A percentile compares a stretch with the other conserved stretches of the same genome.
These are phyloP conservation scores for Podaxis mareebaensis DNA, from an alignment of 768 basidiomycete genomes.

Conservation along the genomic window DNA sequence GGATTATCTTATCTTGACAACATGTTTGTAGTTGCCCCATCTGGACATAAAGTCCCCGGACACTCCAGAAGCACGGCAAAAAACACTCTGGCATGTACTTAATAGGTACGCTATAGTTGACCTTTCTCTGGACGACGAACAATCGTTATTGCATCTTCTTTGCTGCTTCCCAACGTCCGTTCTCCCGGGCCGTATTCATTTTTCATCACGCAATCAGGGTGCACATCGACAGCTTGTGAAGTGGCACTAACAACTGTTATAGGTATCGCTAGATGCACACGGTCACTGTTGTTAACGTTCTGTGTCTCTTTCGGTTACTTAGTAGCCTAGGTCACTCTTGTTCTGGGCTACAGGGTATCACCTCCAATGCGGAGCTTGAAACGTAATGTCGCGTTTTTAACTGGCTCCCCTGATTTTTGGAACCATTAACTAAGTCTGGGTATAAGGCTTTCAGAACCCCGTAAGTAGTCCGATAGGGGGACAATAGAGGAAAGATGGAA, in stretches of 20 bases:
- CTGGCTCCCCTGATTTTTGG: constrained; percentile 9
- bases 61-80: constrained; percentile 10
- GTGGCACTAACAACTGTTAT: background rate
- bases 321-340: background rate
- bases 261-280: background rate
- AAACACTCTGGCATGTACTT: background rate
- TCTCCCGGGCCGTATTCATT: background rate
- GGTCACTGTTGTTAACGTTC: background rate
- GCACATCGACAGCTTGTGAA: background rate
- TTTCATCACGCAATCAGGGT: background rate
- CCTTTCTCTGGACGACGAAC: constrained; percentile 1
- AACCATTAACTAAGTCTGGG: background rate
- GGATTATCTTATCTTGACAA: constrained; percentile 10
- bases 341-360: constrained; percentile 3
- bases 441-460: background rate
- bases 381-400: constrained; percentile 13
- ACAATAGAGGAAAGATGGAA: background rate
- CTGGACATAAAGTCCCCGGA: background rate
- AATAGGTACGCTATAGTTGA: background rate
- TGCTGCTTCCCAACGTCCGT: background rate
- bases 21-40: constrained; percentile 6
- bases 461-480: background rate
- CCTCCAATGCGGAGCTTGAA: constrained; percentile 1
- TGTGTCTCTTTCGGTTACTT: background rate
- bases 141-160: background rate